A percentile compares a stretch with the other conserved stretches of the same genome.
Conservation (phyloP, 164 flowering plant species). For the Magnolia officinalis region DNA sequence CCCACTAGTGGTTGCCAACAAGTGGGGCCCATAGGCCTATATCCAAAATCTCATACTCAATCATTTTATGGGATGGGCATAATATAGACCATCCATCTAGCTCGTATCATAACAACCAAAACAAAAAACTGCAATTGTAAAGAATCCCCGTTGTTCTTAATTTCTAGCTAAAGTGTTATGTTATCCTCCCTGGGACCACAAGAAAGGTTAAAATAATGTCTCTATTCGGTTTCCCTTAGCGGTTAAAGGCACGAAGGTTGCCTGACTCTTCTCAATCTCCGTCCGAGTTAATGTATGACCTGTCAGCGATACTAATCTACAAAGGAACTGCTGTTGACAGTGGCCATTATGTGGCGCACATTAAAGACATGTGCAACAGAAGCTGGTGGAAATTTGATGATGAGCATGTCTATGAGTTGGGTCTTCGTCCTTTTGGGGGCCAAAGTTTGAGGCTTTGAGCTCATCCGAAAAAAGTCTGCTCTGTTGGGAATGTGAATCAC, state of each 20-base stretch:
- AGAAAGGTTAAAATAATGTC: constrained; percentile 83
- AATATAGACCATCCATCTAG: no score
- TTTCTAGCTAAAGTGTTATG: constrained; percentile 92
- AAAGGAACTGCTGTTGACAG: constrained; percentile 89
- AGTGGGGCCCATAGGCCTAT: no score
- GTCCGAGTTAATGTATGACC: constrained; percentile 50
- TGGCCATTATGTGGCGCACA: constrained; percentile 91
- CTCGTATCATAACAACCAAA: no score
- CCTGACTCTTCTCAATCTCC: constrained; percentile 37
- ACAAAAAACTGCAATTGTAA: no score
- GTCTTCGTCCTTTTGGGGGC: constrained; percentile 86
- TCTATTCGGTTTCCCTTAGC: constrained; percentile 68
- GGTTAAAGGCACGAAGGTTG: constrained; percentile 56
- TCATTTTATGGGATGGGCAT: no score
- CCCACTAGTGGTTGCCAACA: no score
- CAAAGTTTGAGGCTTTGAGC: constrained; percentile 44
- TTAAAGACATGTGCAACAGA: constrained; percentile 71
- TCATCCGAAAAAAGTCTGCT: constrained; percentile 24
- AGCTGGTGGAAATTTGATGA: constrained; percentile 99
- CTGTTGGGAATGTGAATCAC: constrained; percentile 34
- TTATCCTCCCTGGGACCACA: constrained; percentile 86
- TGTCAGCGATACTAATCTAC: constrained; percentile 87
- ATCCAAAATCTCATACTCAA: no score
- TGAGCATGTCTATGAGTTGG: constrained; percentile 78
- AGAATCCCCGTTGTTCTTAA: constrained; percentile 81